These are phyloP conservation scores for Penicillium simplicissimum DNA, from an alignment of 495 filamentous ascomycete species.

Conservation along the genomic window DNA sequence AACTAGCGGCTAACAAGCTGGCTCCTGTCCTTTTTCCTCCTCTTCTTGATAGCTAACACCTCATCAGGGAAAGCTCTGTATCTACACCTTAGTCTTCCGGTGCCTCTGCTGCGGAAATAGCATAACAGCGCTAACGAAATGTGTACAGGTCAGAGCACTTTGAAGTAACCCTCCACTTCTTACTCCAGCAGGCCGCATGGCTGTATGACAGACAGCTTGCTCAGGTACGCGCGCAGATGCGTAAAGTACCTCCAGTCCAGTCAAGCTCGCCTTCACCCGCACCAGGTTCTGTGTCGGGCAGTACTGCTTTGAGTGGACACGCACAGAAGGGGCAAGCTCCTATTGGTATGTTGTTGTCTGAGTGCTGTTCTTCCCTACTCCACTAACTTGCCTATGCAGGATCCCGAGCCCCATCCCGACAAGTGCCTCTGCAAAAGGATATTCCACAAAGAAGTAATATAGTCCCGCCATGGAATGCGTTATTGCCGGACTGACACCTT, in stretches of 20 bases:
- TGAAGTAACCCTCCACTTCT: constrained; percentile 79
- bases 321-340: constrained; percentile 60
- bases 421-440: constrained; percentile 65
- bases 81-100: constrained; percentile 28
- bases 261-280: constrained; percentile 48
- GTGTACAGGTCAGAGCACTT: constrained; percentile 57
- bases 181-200: constrained; percentile 93
- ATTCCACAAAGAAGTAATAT: constrained; percentile 48
- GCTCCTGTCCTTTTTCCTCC: too few species aligned
- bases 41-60: constrained; percentile 1
- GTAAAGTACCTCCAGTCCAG: constrained; percentile 61
- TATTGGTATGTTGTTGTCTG: constrained; percentile 43
- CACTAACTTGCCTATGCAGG: constrained; percentile 34
- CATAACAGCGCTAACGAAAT: constrained; percentile 11
- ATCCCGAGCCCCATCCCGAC: constrained; percentile 56
- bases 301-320: constrained; percentile 53
- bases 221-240: constrained; percentile 88
- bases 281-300: constrained; percentile 52
- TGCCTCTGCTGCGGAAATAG: not conserved
- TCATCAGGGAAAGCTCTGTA: constrained; percentile 80
- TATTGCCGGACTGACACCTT: constrained; percentile 4
- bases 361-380: not conserved
- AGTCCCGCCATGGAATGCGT: not conserved
- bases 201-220: constrained; percentile 89
- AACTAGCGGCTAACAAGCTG: not conserved